Evolutionary conservation across 192 early-diverging fungal species (phyloP), one percentile per base, ranked within the genome.

Genomic region (Umbelopsis sp.): DNA sequence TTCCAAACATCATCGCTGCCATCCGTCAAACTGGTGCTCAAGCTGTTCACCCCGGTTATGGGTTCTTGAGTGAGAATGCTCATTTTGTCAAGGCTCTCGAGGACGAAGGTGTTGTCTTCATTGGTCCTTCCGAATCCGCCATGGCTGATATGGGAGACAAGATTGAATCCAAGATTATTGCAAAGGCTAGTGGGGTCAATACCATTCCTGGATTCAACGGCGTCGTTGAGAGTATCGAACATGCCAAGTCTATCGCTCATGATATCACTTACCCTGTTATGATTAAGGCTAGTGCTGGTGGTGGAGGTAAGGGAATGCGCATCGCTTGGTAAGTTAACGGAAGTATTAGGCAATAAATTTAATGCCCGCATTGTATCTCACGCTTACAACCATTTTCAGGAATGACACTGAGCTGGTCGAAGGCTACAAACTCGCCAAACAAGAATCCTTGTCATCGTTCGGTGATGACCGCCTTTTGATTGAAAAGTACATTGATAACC

Each of bases 1-100:
- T 95, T 47, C 82, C 83, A 17, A 91, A 88, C 50, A 95, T 98
- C 56, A 68, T 98, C 62, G 78, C 86, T 7, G 94, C 92, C 32
- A 88, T 92, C 53, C 84, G 90, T 68, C 45, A 82, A 31, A 91
- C 92, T 54, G 92, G 92, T 8, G 91, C 93, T 12, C 87, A 98
- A 77, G 96, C 96, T 22, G 94, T 98, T 49, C 96, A 98, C 72
- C 96, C 96, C 0, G 95, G 91, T 3, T 98, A 98, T 78, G 96
- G 96, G 1, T 98, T 98, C 82, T 83, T 98, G 66, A 93, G 91
- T n/a, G 96, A 98, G 77, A 98, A 96, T 77, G 74, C 87, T 2
- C 38, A 75, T 36, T 97, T 98, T 89, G 95, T 94, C 21, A 74
- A 90, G 75, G 84, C 88, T 22, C 85, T 97, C 29, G 89, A 93